These are phyloP conservation scores for Fraxinus velutina DNA, from an alignment of 305 asterid genomes.

Conservation along the genomic window DNA sequence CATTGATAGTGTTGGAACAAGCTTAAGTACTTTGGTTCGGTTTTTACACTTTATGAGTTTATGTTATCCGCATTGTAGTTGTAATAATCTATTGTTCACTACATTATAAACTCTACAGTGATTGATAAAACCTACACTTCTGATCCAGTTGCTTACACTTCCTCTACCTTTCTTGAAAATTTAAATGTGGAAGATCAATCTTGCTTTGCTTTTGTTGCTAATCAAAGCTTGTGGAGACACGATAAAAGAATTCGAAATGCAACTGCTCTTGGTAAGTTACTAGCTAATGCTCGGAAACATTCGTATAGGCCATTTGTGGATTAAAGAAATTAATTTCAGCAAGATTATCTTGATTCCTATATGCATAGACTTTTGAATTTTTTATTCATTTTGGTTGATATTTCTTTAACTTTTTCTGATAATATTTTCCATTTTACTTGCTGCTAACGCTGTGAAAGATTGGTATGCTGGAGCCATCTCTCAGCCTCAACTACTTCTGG, in stretches of 20 bases:
- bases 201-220: conserved; percentile 69
- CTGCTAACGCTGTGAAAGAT: conserved; percentile 38
- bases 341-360: background rate
- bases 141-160: conserved; percentile 51
- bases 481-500: conserved; percentile 79
- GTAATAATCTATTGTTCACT: too few relatives aligned
- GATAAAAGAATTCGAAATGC: conserved; percentile 66
- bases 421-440: background rate
- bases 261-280: conserved; percentile 48
- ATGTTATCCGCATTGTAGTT: too few relatives aligned
- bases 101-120: conserved; percentile 23
- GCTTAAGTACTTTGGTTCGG: too few relatives aligned
- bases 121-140: conserved; percentile 64
- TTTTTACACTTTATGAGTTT: too few relatives aligned
- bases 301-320: background rate
- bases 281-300: background rate
- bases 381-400: background rate
- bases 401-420: background rate
- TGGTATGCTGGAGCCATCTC: conserved; percentile 86
- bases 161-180: conserved; percentile 60
- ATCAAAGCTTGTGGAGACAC: conserved; percentile 85
- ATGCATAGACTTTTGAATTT: background rate
- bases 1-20: too few relatives aligned
- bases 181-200: conserved; percentile 65
- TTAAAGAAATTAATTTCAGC: background rate